Percentiles rank a stretch among this genome's conserved stretches.
Evolutionary conservation across 2,329 filamentous ascomycete genomes (phyloP).

Genomic region (Scedosporium boydii): DNA sequence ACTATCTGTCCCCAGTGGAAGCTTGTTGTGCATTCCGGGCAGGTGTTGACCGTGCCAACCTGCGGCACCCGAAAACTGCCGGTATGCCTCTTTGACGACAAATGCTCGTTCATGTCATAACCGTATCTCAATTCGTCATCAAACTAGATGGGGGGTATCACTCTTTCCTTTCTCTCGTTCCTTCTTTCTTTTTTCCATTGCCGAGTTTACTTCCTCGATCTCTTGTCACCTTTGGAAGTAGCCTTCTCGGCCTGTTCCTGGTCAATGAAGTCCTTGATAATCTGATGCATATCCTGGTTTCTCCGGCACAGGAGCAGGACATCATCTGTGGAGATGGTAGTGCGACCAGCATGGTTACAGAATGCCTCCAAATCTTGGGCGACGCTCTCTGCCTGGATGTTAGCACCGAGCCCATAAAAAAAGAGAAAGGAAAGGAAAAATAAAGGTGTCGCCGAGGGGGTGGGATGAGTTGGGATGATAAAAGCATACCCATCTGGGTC

Average conservation of each 20-base stretch:
- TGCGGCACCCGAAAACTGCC: too few species aligned
- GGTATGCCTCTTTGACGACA: too few species aligned
- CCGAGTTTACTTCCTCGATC: not conserved
- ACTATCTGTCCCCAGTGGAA: too few species aligned
- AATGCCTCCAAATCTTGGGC: constrained; percentile 48
- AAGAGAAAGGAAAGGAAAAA: not conserved
- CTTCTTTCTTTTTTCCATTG: not conserved
- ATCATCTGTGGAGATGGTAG: constrained; percentile 74
- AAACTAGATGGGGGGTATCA: not conserved
- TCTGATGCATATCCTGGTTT: constrained; percentile 72
- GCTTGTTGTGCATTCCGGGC: too few species aligned
- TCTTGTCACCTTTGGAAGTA: constrained; percentile 7
- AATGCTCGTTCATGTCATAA: not conserved
- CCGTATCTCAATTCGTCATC: not conserved
- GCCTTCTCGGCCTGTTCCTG: constrained; percentile 37
- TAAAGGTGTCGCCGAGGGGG: not conserved
- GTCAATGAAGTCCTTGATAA: constrained; percentile 64
- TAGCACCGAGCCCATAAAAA: not conserved
- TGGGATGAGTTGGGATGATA: not conserved
- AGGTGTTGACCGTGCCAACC: too few species aligned
- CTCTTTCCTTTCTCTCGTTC: not conserved
- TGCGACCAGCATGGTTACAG: constrained; percentile 68
- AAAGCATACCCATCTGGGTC: constrained; percentile 64
- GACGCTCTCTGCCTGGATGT: constrained; percentile 36
- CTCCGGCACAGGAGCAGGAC: constrained; percentile 78